Base-by-base conservation (phyloP, 768 basidiomycete species). In the Thelephora ganbajun region DNA sequence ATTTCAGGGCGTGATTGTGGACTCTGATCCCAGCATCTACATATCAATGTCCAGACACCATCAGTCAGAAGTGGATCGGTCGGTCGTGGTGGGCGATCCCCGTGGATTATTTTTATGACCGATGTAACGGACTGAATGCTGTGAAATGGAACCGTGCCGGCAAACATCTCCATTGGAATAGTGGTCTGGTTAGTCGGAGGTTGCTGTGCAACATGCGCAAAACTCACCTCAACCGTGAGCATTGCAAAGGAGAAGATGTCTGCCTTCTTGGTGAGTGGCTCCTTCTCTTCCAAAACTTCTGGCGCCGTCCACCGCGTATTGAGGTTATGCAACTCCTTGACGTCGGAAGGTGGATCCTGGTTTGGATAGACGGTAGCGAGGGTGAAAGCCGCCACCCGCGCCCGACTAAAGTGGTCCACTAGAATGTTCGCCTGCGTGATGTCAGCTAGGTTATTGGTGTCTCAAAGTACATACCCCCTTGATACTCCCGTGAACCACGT, bases 191-290 rank as follows among this genome's bases (percentile, higher is more conserved):
- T 9, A 9, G 4, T 30, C 26, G 9, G 26, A 30, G 26, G 26
- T 30, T 30, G 9, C 9, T 9, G 26, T 30, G 26, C 26, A 30
- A 9, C 26, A 30, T 9, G 5, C 26, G 26, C 26, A 4, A 30
- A 6, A 47, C 50, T 9, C 35, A 48, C 48, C 49, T 50, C 49
- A 36, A 33, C 33, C 33, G 33, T 46, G 33, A 50, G 35, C 49
- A 50, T 46, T 5, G 16, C 44, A 14, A 50, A 37, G 12, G 49
- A 50, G 20, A 44, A 50, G 19, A 50, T 22, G 23, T 50, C 49
- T 19, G 33, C 37, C 13, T 18, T 11, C 33, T 23, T 16, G n/a
- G 49, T 20, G 12, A 36, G 22, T 26, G 30, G 43, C 22, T 11
- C 37, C 37, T 3, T n/a, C 20, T 41, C 14, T 7, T 7, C 14